Conservation (phyloP, 2,329 filamentous ascomycete species). For the Penicillium sp. region DNA sequence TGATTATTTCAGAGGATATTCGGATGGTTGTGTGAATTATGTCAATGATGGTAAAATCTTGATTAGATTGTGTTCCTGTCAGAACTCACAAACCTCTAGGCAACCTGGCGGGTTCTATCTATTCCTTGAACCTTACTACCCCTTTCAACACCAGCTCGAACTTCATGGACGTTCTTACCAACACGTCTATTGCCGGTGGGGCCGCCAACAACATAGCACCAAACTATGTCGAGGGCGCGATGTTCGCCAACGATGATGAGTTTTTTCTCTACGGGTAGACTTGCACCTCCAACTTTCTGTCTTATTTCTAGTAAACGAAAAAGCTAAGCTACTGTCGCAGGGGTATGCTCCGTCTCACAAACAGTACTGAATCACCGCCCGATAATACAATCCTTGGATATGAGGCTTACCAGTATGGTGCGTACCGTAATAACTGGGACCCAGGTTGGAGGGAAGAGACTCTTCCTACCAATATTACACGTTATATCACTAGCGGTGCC, state of each 20-base stretch:
- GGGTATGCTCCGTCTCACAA: conserved; percentile 48
- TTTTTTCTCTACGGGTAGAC: conserved; percentile 62
- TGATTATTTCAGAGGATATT: conserved; percentile 11
- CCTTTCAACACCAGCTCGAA: conserved; percentile 15
- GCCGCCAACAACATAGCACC: conserved; percentile 37
- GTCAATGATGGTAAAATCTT: neutral
- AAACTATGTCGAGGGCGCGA: conserved; percentile 60
- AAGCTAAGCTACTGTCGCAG: conserved; percentile 12
- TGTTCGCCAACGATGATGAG: conserved; percentile 64
- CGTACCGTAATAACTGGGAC: conserved; percentile 41
- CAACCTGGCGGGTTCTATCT: conserved; percentile 9
- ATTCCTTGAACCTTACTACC: conserved; percentile 14
- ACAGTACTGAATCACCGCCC: conserved; percentile 40
- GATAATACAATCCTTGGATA: conserved; percentile 51
- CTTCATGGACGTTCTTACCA: conserved; percentile 9
- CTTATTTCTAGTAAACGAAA: neutral
- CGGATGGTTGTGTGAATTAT: conserved; percentile 6
- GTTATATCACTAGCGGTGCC: conserved; percentile 64
- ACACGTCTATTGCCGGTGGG: conserved; percentile 37
- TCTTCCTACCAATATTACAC: conserved; percentile 52
- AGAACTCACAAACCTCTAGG: conserved; percentile 6
- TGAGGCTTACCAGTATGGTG: conserved; percentile 47
- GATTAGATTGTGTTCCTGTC: no score
- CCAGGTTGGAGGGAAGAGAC: conserved; percentile 41
- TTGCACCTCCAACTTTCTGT: neutral